Evolutionary conservation across 495 filamentous ascomycete species (phyloP).

Genomic region (Aspergillus carlsbadensis): DNA sequence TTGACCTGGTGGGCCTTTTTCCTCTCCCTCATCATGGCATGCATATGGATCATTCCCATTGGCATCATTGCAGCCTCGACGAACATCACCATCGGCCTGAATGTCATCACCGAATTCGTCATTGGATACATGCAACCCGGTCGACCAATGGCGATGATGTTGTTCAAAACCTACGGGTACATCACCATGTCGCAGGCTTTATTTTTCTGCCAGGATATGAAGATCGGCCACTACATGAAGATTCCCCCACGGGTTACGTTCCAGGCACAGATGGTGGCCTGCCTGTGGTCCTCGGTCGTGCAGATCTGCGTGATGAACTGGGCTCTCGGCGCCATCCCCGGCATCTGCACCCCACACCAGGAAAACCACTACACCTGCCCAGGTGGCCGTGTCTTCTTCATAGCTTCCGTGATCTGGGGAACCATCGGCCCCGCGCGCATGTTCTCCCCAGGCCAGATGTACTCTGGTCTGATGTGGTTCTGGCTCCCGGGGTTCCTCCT

Average conservation of each 20-base stretch:
- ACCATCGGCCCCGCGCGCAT: slow-evolving; percentile 52
- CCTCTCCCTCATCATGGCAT: slow-evolving; percentile 47
- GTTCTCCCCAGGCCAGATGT: slow-evolving; percentile 49
- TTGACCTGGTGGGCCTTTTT: slow-evolving; percentile 56
- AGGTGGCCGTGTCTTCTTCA: slow-evolving; percentile 61
- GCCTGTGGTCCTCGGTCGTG: slow-evolving; percentile 57
- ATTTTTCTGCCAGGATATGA: slow-evolving; percentile 51
- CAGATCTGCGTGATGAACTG: slow-evolving; percentile 62
- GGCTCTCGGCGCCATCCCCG: slow-evolving; percentile 53
- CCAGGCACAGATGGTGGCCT: slow-evolving; percentile 53
- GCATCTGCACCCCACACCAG: slow-evolving; percentile 51
- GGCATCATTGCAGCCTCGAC: slow-evolving; percentile 55
- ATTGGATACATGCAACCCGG: slow-evolving; percentile 64
- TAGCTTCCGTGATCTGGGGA: slow-evolving; percentile 56
- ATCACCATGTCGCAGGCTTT: slow-evolving; percentile 58
- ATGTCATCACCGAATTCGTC: slow-evolving; percentile 63
- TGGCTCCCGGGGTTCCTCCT: slow-evolving; percentile 49
- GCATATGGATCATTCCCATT: slow-evolving; percentile 52
- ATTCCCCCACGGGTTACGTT: slow-evolving; percentile 61
- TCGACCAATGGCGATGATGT: slow-evolving; percentile 61
- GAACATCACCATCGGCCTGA: slow-evolving; percentile 54
- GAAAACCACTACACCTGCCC: slow-evolving; percentile 59
- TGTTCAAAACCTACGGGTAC: slow-evolving; percentile 63
- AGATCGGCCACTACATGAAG: slow-evolving; percentile 66
- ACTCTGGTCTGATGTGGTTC: slow-evolving; percentile 47